phyloP scores from a whole-genome alignment of 805 yeast species.

The Metschnikowia aberdeeniae region DNA sequence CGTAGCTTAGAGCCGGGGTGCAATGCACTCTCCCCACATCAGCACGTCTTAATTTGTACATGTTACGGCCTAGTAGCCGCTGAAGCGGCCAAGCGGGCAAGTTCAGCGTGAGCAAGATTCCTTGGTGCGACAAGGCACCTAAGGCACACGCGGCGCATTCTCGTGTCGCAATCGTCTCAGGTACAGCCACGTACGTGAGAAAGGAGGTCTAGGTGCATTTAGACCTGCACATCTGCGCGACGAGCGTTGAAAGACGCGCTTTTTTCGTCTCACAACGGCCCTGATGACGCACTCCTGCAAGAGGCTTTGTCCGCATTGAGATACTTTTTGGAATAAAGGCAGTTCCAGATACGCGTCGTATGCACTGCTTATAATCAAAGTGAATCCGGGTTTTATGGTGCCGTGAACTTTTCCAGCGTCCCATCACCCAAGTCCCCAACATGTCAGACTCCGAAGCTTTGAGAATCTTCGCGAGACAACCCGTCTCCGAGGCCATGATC shows the following conservation, averaged over 20 bases:
- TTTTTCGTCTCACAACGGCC: neutral
- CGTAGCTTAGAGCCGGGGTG: too few species aligned
- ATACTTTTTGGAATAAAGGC: neutral
- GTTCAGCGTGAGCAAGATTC: too few species aligned
- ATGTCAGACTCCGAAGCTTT: constrained; percentile 44
- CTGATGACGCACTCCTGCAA: constrained; percentile 3
- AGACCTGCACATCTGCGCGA: constrained; percentile 1
- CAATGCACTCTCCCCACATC: too few species aligned
- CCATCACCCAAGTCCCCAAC: neutral
- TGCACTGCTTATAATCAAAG: neutral
- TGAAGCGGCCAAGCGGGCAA: too few species aligned
- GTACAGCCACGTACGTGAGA: neutral
- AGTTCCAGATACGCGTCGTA: constrained; percentile 1
- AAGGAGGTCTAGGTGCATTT: constrained; percentile 2
- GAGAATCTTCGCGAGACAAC: constrained; percentile 49
- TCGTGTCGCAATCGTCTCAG: neutral
- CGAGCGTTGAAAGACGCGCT: constrained; percentile 6
- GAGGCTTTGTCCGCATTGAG: neutral
- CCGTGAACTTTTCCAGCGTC: constrained; percentile 2
- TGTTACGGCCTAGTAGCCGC: too few species aligned
- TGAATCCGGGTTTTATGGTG: neutral
- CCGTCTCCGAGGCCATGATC: constrained; percentile 57
- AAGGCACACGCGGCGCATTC: too few species aligned
- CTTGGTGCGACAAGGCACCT: too few species aligned
- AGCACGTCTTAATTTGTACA: too few species aligned